Evolutionary conservation across 2,329 filamentous ascomycete genomes (phyloP), one percentile per base, ranked within the genome.

Genomic region (Cladosporium sp.): DNA sequence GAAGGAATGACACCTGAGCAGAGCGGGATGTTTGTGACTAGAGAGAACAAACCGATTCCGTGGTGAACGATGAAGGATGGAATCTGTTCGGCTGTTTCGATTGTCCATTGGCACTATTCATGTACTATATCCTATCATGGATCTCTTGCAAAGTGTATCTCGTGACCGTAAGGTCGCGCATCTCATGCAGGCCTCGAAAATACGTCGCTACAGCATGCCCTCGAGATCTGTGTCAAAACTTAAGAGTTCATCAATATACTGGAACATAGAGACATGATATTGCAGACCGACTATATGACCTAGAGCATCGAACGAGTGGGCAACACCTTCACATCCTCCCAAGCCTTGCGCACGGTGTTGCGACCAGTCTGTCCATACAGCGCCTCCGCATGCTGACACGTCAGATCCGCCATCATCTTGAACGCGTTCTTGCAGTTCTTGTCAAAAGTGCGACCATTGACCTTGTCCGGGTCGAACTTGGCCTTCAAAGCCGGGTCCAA

Each of bases 1-100:
- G 63, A 65, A 7, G 49, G 49, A 4, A 28, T 65, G 24, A 54
- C 30, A 32, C 44, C 55, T 6, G 63, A 59, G 34, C 28, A 65
- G 21, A 65, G 41, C 59, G 63, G 63, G 14, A 65, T 60, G 44
- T 65, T 59, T 60, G 63, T 65, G 10, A 60, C 55, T 1, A 59
- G 63, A 32, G 57, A 65, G 32, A 54, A 54, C 10, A 65, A 65
- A 24, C 55, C 44, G 3, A 65, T 65, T 26, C 63, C 63, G 1
- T 65, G 63, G 63, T 65, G 12, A 55, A 11, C 2, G n/a, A 24
- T 6, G 41, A 21, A 47, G n/a, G n/a, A 21, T 11, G 41, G 10
- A 21, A 21, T 12, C 2, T 21, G n/a, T 2, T 21, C 41, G 8
- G 41, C 41, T 47, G 41, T n/a, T 44, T 8, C 1, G 7, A 10